These are phyloP conservation scores for Oemleria cerasiformis DNA, from an alignment of 306 rosid species.

Conservation along the genomic window DNA sequence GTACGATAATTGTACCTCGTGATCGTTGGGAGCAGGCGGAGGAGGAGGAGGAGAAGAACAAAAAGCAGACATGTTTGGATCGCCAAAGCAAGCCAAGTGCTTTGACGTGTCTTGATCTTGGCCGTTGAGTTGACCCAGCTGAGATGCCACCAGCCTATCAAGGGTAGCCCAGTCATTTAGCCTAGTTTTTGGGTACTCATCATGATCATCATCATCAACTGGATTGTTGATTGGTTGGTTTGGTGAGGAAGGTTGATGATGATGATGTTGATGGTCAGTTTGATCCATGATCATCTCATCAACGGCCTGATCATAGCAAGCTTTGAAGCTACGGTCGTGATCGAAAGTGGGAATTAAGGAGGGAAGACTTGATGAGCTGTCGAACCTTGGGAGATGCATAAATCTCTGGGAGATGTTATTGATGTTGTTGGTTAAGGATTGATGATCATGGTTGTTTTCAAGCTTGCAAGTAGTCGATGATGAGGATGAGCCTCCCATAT, in stretches of 20 bases:
- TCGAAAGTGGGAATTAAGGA: constrained; percentile 19
- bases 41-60: constrained; percentile 13
- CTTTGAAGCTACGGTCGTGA: constrained; percentile 18
- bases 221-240: constrained; percentile 11
- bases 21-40: constrained; percentile 6
- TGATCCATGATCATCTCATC: constrained; percentile 36
- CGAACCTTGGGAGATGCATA: constrained; percentile 54
- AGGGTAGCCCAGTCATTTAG: constrained; percentile 47
- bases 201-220: constrained; percentile 11
- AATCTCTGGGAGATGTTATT: constrained; percentile 28
- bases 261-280: neutral
- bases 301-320: constrained; percentile 9
- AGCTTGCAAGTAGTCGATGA: constrained; percentile 42
- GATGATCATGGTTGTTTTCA: constrained; percentile 22
- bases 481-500: constrained; percentile 42
- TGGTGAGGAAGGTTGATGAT: constrained; percentile 8
- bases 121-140: constrained; percentile 41
- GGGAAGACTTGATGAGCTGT: constrained; percentile 43
- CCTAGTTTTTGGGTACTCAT: constrained; percentile 8
- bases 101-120: constrained; percentile 35
- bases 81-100: constrained; percentile 37
- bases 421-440: constrained; percentile 16
- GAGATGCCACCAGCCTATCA: constrained; percentile 51
- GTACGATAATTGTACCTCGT: constrained; percentile 32
- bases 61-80: constrained; percentile 30